Conservation (phyloP, 345 rosid genomes). For the Nasturtium officinale region DNA sequence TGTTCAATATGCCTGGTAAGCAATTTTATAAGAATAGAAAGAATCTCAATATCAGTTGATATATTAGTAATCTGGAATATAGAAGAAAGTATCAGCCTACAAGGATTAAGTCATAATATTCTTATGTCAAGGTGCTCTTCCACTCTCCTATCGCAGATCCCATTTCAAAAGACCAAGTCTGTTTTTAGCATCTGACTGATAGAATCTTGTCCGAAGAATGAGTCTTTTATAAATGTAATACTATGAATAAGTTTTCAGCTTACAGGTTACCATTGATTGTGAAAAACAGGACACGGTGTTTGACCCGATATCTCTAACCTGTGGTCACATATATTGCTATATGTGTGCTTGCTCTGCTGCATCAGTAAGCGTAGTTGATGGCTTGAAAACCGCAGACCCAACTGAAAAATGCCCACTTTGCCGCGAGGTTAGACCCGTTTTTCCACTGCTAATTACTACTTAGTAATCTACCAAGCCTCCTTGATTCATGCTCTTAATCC, state of each 20-base stretch:
- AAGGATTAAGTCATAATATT: slow-evolving; percentile 23
- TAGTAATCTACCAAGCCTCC: background rate
- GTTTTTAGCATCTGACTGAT: slow-evolving; percentile 17
- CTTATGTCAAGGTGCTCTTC: slow-evolving; percentile 35
- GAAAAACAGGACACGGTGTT: slow-evolving; percentile 79
- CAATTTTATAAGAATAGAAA: background rate
- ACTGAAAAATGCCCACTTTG: slow-evolving; percentile 86
- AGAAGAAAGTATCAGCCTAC: slow-evolving; percentile 35
- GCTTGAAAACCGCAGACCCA: slow-evolving; percentile 64
- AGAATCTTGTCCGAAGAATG: slow-evolving; percentile 2
- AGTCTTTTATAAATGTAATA: background rate
- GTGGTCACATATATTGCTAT: slow-evolving; percentile 94
- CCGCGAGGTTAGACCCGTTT: slow-evolving; percentile 63
- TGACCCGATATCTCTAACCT: slow-evolving; percentile 82
- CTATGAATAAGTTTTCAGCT: slow-evolving; percentile 7
- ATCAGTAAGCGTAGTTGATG: slow-evolving; percentile 74
- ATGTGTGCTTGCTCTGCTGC: slow-evolving; percentile 98
- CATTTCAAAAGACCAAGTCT: slow-evolving; percentile 31
- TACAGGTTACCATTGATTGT: background rate
- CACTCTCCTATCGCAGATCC: slow-evolving; percentile 34
- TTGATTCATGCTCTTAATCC: slow-evolving; percentile 3
- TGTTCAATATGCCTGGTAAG: slow-evolving; percentile 97
- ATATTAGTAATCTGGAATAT: slow-evolving; percentile 26
- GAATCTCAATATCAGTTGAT: slow-evolving; percentile 41
- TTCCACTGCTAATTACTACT: background rate